Base-by-base conservation (phyloP, 805 yeast species). In the Sugiyamaella floridensis region DNA sequence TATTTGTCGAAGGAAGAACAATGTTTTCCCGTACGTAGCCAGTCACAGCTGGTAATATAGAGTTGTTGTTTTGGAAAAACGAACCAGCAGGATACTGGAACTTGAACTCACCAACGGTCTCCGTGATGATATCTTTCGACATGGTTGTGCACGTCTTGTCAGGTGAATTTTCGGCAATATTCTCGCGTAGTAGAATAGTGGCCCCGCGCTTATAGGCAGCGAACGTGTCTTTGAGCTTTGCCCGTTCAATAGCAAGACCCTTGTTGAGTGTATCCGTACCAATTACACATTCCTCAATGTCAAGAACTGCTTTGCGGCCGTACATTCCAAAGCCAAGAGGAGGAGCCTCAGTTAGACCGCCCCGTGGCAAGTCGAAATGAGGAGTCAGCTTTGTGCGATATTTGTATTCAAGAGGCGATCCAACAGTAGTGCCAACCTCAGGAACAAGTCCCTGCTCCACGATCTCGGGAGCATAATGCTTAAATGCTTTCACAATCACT, bases 301-400 rank as follows among this genome's bases (percentile, higher is more conserved):
- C 99, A 57, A 93, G 71, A 26, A 88, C 83, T 7, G 79, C 69
- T 18, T 73, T 76, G 40, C 75, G 69, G 37, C 96, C 96, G 66
- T 86, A 86, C 49, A 84, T 76, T 7, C 95, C 96, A 71, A 92
- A 93, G 1, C 99, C 99, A 52, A 93, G 73, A 14, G 86, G 79
- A 15, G 97, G 96, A 11, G 74, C 71, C n/a, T 56, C 54, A 20
- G 56, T 57, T 11, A 55, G 55, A 11, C 65, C 56, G 46, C 69
- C 72, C 62, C 81, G 77, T 20, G 95, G 93, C 40, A 87, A 71
- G 62, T 86, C 89, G 69, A 90, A 93, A 71, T 93, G 99, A 4
- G 99, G 99, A 0, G 99, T 93, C 43, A 93, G 76, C 65, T 93
- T 93, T 0, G 99, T 93, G 65, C 99, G 76, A 69, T 93, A 93